Evolutionary conservation across 768 basidiomycete species (phyloP), one percentile per base, ranked within the genome.

Genomic region (Auriscalpium microsporum): DNA sequence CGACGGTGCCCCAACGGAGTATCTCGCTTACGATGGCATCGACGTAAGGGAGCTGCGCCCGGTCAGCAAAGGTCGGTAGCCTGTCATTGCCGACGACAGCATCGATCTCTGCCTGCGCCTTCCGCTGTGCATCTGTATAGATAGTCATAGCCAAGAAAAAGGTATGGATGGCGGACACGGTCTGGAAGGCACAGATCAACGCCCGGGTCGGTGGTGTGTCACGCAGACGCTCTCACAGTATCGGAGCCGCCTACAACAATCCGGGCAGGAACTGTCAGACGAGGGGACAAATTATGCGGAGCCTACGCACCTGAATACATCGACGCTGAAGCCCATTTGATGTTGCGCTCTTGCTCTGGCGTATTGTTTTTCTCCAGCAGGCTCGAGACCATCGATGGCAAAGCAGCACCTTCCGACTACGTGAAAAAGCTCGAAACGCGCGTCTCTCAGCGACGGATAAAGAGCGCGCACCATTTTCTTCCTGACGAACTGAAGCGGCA

Each of bases 21-120:
- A 56, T 48, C 44, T 56, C 55, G 17, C 45, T 52, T 8, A 56
- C 38, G 11, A 56, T 21, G 33, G 23, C 44, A 3, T 50, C 37
- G 19, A 42, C 40, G 34, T 52, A 56, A 10, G 50, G 55, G 6
- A 56, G 49, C 9, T 52, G 23, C 10, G 10, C 23, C 11, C 45
- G 23, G 28, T 56, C 55, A 16, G 6, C 33, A 14, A 56, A 17
- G 11, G 48, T 51, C 2, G 61, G 61, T n/a, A 62, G 56, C 8
- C 56, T 28, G 36, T 52, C 53, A 3, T 10, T 8, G 33, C 56
- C 53, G 3, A 59, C 34, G 23, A 59, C 42, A 8, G 47, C n/a
- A 36, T 62, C 61, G 8, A 62, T 45, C 38, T 62, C 56, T 8
- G 47, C 50, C 36, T 61, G 61, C 1, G 58, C 58, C 35, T 50